A percentile compares a stretch with the other conserved stretches of the same genome.
These are phyloP conservation scores for Annulohypoxylon moriforme DNA, from an alignment of 495 filamentous ascomycete genomes.

Conservation along the genomic window DNA sequence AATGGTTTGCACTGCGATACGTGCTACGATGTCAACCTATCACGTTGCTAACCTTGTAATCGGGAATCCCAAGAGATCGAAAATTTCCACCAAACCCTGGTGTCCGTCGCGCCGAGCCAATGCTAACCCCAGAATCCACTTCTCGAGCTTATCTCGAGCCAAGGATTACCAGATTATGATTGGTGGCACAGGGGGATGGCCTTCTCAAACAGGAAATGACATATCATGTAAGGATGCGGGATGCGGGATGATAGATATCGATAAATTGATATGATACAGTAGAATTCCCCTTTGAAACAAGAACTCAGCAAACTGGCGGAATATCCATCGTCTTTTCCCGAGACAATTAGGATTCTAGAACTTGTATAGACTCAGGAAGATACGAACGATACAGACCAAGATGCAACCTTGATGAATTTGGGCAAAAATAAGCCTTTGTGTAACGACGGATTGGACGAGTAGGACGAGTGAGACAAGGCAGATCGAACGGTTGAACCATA, in stretches of 20 bases:
- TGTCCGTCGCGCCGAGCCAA: conserved; percentile 1
- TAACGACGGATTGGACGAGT: no score
- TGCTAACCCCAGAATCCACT: not conserved
- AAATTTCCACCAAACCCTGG: not conserved
- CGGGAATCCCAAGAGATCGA: not conserved
- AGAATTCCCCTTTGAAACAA: not conserved
- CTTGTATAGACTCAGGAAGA: not conserved
- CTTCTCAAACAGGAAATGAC: conserved; percentile 38
- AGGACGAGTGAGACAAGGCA: not conserved
- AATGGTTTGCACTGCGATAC: not conserved
- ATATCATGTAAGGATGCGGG: conserved; percentile 15
- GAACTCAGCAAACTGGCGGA: not conserved
- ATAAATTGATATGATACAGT: not conserved
- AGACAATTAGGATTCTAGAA: conserved; percentile 13
- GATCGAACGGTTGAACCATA: not conserved
- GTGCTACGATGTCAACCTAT: not conserved
- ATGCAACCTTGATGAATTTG: not conserved
- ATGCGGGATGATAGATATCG: not conserved
- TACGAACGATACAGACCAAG: not conserved
- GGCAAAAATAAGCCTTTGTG: conserved; percentile 9
- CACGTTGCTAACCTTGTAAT: conserved; percentile 12
- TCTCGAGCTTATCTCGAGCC: conserved; percentile 24
- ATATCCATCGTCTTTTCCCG: not conserved
- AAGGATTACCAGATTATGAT: conserved; percentile 10
- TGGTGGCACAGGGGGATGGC: conserved; percentile 2